Evolutionary conservation across 2,329 filamentous ascomycete genomes (phyloP), one percentile per base, ranked within the genome.

Genomic region (Botrytis fabae): DNA sequence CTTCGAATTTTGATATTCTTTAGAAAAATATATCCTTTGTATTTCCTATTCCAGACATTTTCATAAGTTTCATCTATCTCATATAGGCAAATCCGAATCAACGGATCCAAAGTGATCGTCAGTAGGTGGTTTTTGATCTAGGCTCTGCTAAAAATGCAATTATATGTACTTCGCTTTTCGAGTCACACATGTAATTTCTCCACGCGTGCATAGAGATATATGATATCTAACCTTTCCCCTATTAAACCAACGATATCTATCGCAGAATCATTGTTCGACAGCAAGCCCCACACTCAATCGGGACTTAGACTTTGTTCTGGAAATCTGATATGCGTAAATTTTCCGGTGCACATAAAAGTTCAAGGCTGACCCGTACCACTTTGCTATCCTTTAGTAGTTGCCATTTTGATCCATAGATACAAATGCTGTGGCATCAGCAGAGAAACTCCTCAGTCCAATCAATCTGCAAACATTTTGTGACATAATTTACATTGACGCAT

Each of bases 401-500:
- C 42, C 28, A 70, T 63, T 35, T 44, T 35, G 44, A 28, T 46
- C 63, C 12, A 60, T n/a, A 54, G 38, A 70, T 14, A 14, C 20
- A 70, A 57, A 40, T 35, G 28, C 40, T 35, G 20, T 12, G 51
- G 16, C 9, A 61, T 25, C 32, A 54, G 20, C 7, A 18, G 25
- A 48, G 12, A 38, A 18, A 38, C 32, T 32, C 38, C 65, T 40
- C 48, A 57, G 18, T 57, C 65, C 63, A 35, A 35, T 68, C 22
- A 38, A 57, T 42, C 32, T 51, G 35, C 22, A 69, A 42, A n/a
- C 28, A 25, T 42, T 28, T 69, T 57, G 18, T 69, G 42, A 59
- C 38, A 57, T 69, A 44, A 32, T 69, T 57, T 69, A 69, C 65
- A 69, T 69, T 57, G 65, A 42, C 18, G 18, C 40, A 69, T 69